Conservation (phyloP, 805 yeast genomes). For the Yamadazyma insecticola region DNA sequence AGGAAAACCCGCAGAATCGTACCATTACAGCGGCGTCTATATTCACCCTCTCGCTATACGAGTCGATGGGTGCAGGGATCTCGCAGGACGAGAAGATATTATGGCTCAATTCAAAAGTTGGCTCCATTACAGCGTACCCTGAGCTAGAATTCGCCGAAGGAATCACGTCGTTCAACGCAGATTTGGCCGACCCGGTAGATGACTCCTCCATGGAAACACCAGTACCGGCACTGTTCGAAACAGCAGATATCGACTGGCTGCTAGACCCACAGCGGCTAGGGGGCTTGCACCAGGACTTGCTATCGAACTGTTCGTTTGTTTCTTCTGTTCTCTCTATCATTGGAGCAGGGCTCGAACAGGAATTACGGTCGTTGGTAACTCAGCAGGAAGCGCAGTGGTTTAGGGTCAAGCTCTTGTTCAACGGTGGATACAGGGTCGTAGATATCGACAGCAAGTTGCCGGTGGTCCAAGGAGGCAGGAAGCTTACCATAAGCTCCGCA, state of each 20-base stretch:
- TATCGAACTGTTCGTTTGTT: conserved; percentile 75
- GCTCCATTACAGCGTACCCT: conserved; percentile 11
- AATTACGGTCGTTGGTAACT: no score
- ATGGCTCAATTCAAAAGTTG: conserved; percentile 24
- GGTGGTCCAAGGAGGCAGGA: conserved; percentile 10
- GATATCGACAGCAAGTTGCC: conserved; percentile 48
- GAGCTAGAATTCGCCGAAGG: conserved; percentile 15
- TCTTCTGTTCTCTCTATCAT: conserved; percentile 56
- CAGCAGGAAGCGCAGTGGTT: no score
- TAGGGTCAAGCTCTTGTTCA: conserved; percentile 42
- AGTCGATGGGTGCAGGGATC: not conserved
- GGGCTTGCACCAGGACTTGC: conserved; percentile 43
- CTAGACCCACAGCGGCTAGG: conserved; percentile 18
- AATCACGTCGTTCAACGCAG: conserved; percentile 6
- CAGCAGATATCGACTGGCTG: conserved; percentile 39
- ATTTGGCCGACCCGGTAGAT: not conserved
- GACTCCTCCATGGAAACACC: conserved; percentile 12
- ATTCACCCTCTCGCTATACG: conserved; percentile 15
- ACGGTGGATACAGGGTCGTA: conserved; percentile 50
- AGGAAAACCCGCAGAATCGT: conserved; percentile 2
- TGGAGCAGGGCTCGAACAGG: conserved; percentile 13
- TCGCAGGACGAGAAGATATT: conserved; percentile 17
- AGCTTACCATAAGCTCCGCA: conserved; percentile 34
- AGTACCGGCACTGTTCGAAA: conserved; percentile 4
- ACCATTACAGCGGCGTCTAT: not conserved